These are phyloP conservation scores for Pichia membranifaciens DNA, from an alignment of 805 yeast genomes.

Conservation along the genomic window DNA sequence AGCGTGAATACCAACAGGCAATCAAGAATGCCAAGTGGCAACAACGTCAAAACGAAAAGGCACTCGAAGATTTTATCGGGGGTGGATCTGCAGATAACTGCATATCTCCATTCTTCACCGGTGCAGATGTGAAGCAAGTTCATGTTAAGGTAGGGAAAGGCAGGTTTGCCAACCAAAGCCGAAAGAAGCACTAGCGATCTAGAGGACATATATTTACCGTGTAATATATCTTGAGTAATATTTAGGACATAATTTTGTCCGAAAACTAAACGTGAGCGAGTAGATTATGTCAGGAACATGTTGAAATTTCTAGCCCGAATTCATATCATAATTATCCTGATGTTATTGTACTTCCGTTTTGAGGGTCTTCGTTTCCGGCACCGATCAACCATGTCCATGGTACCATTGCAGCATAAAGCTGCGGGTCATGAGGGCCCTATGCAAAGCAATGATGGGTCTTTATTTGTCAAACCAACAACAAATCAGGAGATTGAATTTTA, in stretches of 20 bases:
- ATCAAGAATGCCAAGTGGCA: constrained; percentile 85
- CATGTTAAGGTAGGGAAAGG: constrained; percentile 84
- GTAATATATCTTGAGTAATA: not conserved
- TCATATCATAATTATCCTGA: no score
- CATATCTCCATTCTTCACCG: constrained; percentile 78
- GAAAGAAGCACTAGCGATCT: constrained; percentile 27
- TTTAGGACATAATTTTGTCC: no score
- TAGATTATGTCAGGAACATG: no score
- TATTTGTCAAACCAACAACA: constrained; percentile 67
- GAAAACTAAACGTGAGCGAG: no score
- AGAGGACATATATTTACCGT: not conserved
- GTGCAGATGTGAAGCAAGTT: constrained; percentile 48
- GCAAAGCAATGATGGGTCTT: constrained; percentile 52
- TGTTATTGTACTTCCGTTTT: no score
- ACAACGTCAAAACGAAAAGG: constrained; percentile 77
- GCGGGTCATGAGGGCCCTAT: constrained; percentile 90
- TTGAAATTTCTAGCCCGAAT: no score
- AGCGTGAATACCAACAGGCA: constrained; percentile 86
- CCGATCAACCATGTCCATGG: constrained; percentile 18
- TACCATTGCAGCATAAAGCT: constrained; percentile 58
- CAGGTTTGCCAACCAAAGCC: constrained; percentile 67
- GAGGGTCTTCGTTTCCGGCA: no score
- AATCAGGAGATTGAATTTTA: constrained; percentile 76
- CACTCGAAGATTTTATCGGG: constrained; percentile 83
- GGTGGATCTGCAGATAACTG: constrained; percentile 88